A percentile compares a stretch with the other conserved stretches of the same genome.
Conservation (phyloP, 129 eudicot species). For the Dittrichia graveolens region DNA sequence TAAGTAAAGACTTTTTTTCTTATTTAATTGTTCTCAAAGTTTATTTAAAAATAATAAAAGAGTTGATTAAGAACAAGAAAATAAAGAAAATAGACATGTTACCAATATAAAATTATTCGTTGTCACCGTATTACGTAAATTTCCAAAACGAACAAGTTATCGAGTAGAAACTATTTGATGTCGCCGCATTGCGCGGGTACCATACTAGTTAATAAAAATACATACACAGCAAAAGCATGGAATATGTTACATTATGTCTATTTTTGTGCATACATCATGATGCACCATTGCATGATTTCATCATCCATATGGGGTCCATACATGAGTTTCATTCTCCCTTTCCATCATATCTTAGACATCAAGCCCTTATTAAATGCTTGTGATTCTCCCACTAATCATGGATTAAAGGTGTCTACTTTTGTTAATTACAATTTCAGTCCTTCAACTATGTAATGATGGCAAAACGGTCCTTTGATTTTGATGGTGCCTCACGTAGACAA, state of each 20-base stretch:
- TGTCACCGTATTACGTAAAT: too few relatives aligned
- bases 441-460: constrained; percentile 8
- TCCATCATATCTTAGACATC: constrained; percentile 37
- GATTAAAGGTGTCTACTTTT: constrained; percentile 30
- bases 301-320: constrained; percentile 35
- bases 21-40: too few relatives aligned
- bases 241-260: constrained; percentile 26
- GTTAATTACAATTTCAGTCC: constrained; percentile 23
- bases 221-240: constrained; percentile 18
- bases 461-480: constrained; percentile 5
- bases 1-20: too few relatives aligned
- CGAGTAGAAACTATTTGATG: too few relatives aligned
- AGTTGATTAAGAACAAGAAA: too few relatives aligned
- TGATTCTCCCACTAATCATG: constrained; percentile 41
- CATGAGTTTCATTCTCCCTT: constrained; percentile 40
- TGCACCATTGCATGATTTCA: constrained; percentile 32
- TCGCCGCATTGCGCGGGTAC: too few relatives aligned
- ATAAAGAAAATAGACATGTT: too few relatives aligned
- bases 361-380: constrained; percentile 35
- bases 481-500: constrained; percentile 1
- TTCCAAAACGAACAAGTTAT: too few relatives aligned
- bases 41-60: too few relatives aligned
- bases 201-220: too few relatives aligned
- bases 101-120: too few relatives aligned
- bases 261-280: constrained; percentile 34